Base-by-base conservation (phyloP, 371 early-diverging fungal genomes). In the Haplosporangium sp. region DNA sequence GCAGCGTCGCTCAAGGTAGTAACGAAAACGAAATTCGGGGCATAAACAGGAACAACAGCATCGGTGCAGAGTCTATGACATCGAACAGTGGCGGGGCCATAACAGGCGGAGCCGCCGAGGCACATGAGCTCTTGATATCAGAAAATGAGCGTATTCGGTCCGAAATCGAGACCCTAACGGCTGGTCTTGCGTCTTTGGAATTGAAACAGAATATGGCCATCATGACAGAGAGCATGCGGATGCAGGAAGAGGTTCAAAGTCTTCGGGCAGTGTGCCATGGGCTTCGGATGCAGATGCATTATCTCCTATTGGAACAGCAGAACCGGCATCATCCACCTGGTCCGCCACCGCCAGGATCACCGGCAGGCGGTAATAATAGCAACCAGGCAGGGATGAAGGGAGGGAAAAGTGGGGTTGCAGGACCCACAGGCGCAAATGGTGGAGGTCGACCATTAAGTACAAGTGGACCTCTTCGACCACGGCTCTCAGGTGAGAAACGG, bases 191-290 rank as follows among this genome's bases (percentile, higher is more conserved):
- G 0, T 86, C 88, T 7, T 61, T 92, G 38, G 92, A 92, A 66
- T 65, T 89, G 11, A 86, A 91, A 62, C 92, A 92, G 46, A 90
- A 91, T 46, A 84, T 90, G 81, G 89, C 91, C 1, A 74, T 93
- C 52, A 87, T 92, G 87, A 85, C 86, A 3, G 92, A 92, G 67
- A 89, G 86, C 7, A 83, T 89, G 64, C 75, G 91, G 20, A 62
- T 91, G 62, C 90, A 91, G 52, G 93, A 92, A 61, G 92, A 92
- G 57, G 80, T 92, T 37, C 90, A 92, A 59, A 86, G 87, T 55
- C 46, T 92, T 42, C 67, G 89, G 47, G 86, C 89, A 0, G 73
- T 88, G 2, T 91, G 92, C 62, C 89, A 91, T 72, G 88, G 90
- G 0, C 59, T 89, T 54, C 81, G 91, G 16, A 88, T 91, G 86